Base-by-base conservation (phyloP, 805 yeast genomes). In the Cyberlindnera xylosilytica region DNA sequence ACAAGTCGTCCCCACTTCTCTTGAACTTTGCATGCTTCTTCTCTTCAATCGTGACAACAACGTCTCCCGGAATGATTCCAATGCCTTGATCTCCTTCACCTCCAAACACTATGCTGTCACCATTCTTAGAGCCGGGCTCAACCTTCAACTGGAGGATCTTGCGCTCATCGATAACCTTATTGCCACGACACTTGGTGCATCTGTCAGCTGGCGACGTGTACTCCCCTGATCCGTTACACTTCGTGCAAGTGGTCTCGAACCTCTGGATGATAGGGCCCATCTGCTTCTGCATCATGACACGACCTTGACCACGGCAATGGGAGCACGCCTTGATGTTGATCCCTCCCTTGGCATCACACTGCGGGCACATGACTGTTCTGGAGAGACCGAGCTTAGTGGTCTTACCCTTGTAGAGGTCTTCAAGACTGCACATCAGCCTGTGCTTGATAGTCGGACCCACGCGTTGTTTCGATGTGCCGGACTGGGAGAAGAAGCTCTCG, bases 21-120 rank as follows among this genome's bases (percentile, higher is more conserved):
- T 65, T 65, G 42, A 75, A 70, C 16, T 47, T 51, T 4, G 56
- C 52, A 36, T 66, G 62, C 6, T 43, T 46, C 11, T 46, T 42
- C 50, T 74, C 73, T 29, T 68, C 68, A 19, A 83, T 58, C 2
- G 73, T 76, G 9, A 83, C 72, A 3, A 81, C 63, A 6, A 83
- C 82, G 57, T 83, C 87, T 2, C 90, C 90, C 0, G 89, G 84
- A 3, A 73, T 62, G 3, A 78, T 63, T 46, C 72, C 68, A 16
- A 73, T 58, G 0, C 79, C 83, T 58, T 82, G 84, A 54, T 83
- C 89, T 0, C 82, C 86, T 52, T 76, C 81, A 6, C 80, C 76
- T n/a, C 71, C 64, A 17, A 81, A 61, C 1, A 78, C 64, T 16
- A 81, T 69, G 34, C 66, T 62, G 46, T 78, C 79, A 0, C 81